A percentile compares a stretch with the other conserved stretches of the same genome.
Evolutionary conservation across 1,284 basidiomycete genomes (phyloP).

Genomic region (Cryptococcus deneoformans): DNA sequence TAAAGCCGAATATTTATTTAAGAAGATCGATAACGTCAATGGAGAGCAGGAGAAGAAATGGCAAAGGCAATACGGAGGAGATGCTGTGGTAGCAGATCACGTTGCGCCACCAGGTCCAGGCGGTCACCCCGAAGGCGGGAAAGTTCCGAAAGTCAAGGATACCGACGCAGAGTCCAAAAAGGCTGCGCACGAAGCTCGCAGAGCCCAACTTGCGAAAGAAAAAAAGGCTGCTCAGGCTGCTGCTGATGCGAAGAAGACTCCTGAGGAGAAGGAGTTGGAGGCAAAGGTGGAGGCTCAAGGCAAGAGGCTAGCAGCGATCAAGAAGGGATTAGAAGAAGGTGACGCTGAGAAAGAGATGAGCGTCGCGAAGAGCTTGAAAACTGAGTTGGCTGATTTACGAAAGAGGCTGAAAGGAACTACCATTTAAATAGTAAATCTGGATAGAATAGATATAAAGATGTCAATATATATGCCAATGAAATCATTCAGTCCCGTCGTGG

Average conservation of each 20-base stretch:
- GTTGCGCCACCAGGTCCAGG: slow-evolving; percentile 32
- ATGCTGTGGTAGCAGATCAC: slow-evolving; percentile 38
- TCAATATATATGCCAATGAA: too few species aligned
- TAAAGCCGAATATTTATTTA: slow-evolving; percentile 86
- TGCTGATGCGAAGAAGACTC: slow-evolving; percentile 42
- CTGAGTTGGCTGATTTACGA: slow-evolving; percentile 58
- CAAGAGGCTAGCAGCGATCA: slow-evolving; percentile 63
- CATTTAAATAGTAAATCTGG: neutral
- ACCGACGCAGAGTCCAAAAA: slow-evolving; percentile 39
- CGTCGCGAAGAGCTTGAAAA: slow-evolving; percentile 59
- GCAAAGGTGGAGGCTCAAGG: slow-evolving; percentile 72
- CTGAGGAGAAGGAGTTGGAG: slow-evolving; percentile 50
- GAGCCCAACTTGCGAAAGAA: slow-evolving; percentile 25
- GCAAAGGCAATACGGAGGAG: slow-evolving; percentile 77
- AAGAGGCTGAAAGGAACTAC: slow-evolving; percentile 42
- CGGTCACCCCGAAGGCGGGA: slow-evolving; percentile 37
- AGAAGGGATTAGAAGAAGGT: slow-evolving; percentile 60
- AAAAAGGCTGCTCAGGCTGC: slow-evolving; percentile 36
- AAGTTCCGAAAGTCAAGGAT: slow-evolving; percentile 29
- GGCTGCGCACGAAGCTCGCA: slow-evolving; percentile 28
- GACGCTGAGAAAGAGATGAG: slow-evolving; percentile 53
- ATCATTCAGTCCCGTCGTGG: too few species aligned
- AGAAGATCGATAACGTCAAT: slow-evolving; percentile 68
- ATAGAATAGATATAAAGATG: too few species aligned
- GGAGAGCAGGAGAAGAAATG: slow-evolving; percentile 81